Evolutionary conservation across 2,329 filamentous ascomycete species (phyloP), one percentile per base, ranked within the genome.

Genomic region (Nannizzia gypsea): DNA sequence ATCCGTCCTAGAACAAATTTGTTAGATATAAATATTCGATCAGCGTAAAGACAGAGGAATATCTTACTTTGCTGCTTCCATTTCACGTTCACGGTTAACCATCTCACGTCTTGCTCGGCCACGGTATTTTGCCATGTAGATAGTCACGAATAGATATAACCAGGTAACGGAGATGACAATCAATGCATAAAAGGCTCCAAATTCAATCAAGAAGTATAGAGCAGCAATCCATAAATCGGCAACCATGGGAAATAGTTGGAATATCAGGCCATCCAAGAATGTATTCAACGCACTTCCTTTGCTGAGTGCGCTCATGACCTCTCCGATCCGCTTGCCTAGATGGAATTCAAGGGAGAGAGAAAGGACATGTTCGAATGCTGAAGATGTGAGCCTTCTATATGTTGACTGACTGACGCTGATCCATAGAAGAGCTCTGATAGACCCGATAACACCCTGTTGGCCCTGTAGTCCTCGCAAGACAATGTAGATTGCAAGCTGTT

Each of bases 181-280:
- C 4, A 84, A 72, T 2, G 82, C 83, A 63, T 85, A 84, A 56
- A 85, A 78, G 13, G 81, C 81, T 68, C 85, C 83, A 64, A 85
- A 84, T 0, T 76, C 80, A 60, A 80, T 69, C 1, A 82, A 81
- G 28, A 86, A 76, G 63, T 85, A 86, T 22, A 80, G 72, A 42
- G 84, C 79, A 3, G 83, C 83, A 31, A 85, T 74, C 3, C 74
- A 68, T 68, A 86, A 76, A 67, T 86, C 83, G 57, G 83, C 77
- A 2, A 86, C 66, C 78, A 83, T 83, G 2, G 83, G 82, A 3
- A 82, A 70, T 5, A 83, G 78, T 28, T 80, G 77, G 57, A 86
- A 82, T 52, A 82, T 76, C 24, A 84, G 74, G 6, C 77, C 80
- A 66, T 85, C 83, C 3, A 85, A 73, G 42, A 81, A 80, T 0